Percentiles rank a stretch among this genome's conserved stretches.
phyloP scores from a whole-genome alignment of 768 basidiomycete genomes.

The Rossbeevera mucosa region DNA sequence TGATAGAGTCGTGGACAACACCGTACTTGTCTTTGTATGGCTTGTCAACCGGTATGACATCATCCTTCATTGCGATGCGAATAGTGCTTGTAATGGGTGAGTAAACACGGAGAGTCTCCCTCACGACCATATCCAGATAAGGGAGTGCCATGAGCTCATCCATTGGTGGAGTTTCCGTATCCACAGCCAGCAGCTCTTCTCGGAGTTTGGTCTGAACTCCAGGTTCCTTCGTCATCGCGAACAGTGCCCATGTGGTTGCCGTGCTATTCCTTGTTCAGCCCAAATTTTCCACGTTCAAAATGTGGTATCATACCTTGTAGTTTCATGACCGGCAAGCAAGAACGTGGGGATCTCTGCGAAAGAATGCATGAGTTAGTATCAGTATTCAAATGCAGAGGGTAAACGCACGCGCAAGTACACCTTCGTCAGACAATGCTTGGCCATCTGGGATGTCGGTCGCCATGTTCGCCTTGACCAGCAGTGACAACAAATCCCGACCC shows the following conservation, averaged over 20 bases:
- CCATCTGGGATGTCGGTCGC: conserved; percentile 51
- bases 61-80: conserved; percentile 47
- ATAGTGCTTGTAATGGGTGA: conserved; percentile 44
- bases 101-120: conserved; percentile 56
- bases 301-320: background rate
- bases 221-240: conserved; percentile 45
- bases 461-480: background rate
- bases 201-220: conserved; percentile 53
- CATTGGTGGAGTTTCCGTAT: conserved; percentile 60
- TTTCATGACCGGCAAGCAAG: conserved; percentile 1
- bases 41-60: conserved; percentile 45
- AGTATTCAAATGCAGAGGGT: background rate
- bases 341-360: background rate
- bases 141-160: conserved; percentile 62
- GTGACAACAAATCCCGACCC: conserved; percentile 48
- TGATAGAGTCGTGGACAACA: conserved; percentile 35
- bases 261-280: conserved; percentile 19
- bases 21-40: conserved; percentile 46
- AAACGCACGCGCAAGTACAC: conserved; percentile 51
- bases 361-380: background rate
- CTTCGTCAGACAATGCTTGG: conserved; percentile 56
- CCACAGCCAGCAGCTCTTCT: conserved; percentile 48
- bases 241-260: conserved; percentile 56
- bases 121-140: conserved; percentile 64
- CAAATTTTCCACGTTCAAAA: background rate